Evolutionary conservation across 2,329 filamentous ascomycete species (phyloP), one percentile per base, ranked within the genome.

Genomic region (Penicillium sp.): DNA sequence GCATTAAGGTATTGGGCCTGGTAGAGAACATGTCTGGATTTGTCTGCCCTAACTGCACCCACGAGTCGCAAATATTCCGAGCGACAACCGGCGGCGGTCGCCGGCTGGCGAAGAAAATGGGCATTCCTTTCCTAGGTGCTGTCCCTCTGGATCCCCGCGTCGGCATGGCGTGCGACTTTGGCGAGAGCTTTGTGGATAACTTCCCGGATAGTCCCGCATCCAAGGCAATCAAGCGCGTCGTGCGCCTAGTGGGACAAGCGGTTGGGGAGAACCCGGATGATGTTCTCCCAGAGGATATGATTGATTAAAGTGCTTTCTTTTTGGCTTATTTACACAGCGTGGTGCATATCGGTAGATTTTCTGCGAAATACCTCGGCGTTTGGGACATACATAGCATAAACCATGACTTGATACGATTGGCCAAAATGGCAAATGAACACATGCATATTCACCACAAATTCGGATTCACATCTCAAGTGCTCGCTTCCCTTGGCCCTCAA

Each of bases 11-110:
- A 7, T 75, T 99, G 4, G 94, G 94, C 0, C 81, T 99, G 41
- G 94, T 96, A 17, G 94, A 99, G 80, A 99, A 99, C 72, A 99
- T 99, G 94, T 91, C 88, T 58, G 91, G 92, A 4, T 99, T 97
- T 68, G 93, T 99, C 53, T 99, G 94, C 71, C 93, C 93, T 10
- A 93, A 90, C 56, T 99, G 94, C 76, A 90, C 86, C 54, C 87
- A 92, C 55, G 81, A 86, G 68, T 84, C 81, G 68, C 86, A 96
- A 73, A 96, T 99, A 49, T 99, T 99, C 79, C 84, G 86, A 66
- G 87, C 94, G 12, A 96, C 90, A 10, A 99, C 94, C 0, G 94
- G 94, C 9, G 94, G 96, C 21, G 94, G 90, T 2, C 82, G 82
- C 55, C 86, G 84, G 42, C 75, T 99, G 63, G 93, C 94, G 2